Base-by-base conservation (phyloP, 805 yeast species). In the Teunomyces lycoperdinae region DNA sequence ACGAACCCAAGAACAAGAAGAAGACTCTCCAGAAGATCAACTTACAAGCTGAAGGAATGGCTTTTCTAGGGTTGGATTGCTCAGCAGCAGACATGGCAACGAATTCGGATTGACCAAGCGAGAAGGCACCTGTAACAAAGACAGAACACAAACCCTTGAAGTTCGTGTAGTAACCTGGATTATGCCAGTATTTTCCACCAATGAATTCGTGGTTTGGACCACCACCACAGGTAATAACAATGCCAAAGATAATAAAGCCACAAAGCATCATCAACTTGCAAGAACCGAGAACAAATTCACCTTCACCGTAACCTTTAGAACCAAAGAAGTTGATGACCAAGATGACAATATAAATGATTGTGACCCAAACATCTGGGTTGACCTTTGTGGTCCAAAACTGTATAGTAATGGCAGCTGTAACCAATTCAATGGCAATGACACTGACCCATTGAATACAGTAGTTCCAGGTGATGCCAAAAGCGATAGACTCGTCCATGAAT, bases 371-470 rank as follows among this genome's bases (percentile, higher is more conserved):
- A 54, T 80, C 85, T 1, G 86, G 70, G 55, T 81, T 76, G 43
- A 82, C 70, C 4, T 45, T 38, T n/a, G 63, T 51, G 3, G 72
- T 67, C 89, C 89, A 83, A 62, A 69, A 83, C 52, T 76, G 67
- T 48, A 83, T 74, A 26, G 87, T 81, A 71, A 81, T 76, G 36
- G 83, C 70, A 14, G 85, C 85, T 20, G 87, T 81, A 27, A 83
- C 85, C 58, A 83, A 70, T 58, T 83, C 88, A 42, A 83, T 71
- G 2, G 87, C 81, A 46, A 83, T 72, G 47, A 81, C 84, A 39
- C 79, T 71, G 54, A 80, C 63, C 84, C 87, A 83, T 62, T 81
- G 84, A 42, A 83, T 66, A 62, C 81, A 79, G 58, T 82, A 83
- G 55, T 78, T 78, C 80, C 85, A 79, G 16, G 84, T 80, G 34